phyloP scores from a whole-genome alignment of 148 eudicot genomes.

The Cornus kousa region DNA sequence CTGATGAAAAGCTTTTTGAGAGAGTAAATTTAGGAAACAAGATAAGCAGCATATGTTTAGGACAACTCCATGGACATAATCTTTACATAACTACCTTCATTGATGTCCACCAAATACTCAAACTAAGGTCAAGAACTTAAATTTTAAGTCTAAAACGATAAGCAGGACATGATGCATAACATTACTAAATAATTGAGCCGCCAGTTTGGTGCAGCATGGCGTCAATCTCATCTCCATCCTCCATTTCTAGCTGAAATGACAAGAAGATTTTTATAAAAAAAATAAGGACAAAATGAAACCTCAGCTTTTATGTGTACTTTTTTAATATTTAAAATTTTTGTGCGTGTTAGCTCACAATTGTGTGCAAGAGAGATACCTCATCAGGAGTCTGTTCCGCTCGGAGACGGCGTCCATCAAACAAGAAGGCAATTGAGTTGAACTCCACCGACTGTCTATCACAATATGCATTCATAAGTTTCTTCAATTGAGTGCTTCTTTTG shows the following conservation, averaged over 20 bases:
- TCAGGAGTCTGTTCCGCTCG: conserved; percentile 67
- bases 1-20: background rate
- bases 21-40: background rate
- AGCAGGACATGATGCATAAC: background rate
- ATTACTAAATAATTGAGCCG: conserved; percentile 24
- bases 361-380: conserved; percentile 49
- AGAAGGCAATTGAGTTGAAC: conserved; percentile 49
- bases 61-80: background rate
- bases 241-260: conserved; percentile 59
- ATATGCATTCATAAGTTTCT: conserved; percentile 72
- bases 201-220: conserved; percentile 73
- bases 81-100: background rate
- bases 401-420: conserved; percentile 68
- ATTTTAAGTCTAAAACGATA: background rate
- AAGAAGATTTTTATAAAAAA: background rate
- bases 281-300: background rate
- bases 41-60: background rate
- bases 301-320: background rate
- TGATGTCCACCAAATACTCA: background rate
- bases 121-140: background rate
- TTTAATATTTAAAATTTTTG: too few relatives aligned
- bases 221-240: conserved; percentile 67
- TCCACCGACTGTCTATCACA: conserved; percentile 65
- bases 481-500: conserved; percentile 57
- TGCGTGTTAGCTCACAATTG: background rate